These are phyloP conservation scores for Hypoxylon sp. DNA, from an alignment of 2,329 filamentous ascomycete genomes.

Conservation along the genomic window DNA sequence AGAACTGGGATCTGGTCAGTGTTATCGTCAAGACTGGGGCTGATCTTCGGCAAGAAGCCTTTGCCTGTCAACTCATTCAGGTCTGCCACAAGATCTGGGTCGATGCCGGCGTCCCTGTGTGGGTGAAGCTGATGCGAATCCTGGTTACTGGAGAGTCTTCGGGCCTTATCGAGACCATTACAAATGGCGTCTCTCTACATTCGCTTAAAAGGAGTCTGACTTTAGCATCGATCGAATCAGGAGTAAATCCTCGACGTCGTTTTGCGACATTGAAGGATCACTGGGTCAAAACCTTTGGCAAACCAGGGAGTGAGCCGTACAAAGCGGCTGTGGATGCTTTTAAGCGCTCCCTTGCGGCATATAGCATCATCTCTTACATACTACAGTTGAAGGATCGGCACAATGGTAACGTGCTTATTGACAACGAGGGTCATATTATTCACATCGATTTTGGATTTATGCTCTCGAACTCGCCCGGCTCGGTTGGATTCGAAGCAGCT, in stretches of 20 bases:
- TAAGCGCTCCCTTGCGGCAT: conserved; percentile 84
- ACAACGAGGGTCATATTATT: conserved; percentile 87
- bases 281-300: conserved; percentile 84
- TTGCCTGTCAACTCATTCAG: conserved; percentile 86
- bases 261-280: conserved; percentile 87
- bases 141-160: conserved; percentile 88
- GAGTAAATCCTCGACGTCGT: conserved; percentile 79
- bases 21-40: conserved; percentile 91
- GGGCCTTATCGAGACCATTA: conserved; percentile 88
- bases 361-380: conserved; percentile 87
- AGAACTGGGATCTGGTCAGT: conserved; percentile 89
- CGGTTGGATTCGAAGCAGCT: conserved; percentile 87
- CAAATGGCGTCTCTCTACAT: conserved; percentile 88
- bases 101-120: conserved; percentile 81
- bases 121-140: conserved; percentile 91
- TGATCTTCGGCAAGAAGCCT: conserved; percentile 86
- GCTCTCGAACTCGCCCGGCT: conserved; percentile 87
- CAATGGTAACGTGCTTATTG: conserved; percentile 88
- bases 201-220: conserved; percentile 87
- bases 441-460: conserved; percentile 94
- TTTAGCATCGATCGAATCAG: conserved; percentile 79
- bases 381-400: conserved; percentile 89
- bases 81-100: conserved; percentile 87
- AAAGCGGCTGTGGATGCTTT: conserved; percentile 82
- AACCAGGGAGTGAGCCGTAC: conserved; percentile 77